These are phyloP conservation scores for Pyrenochaeta sp. DNA, from an alignment of 2,329 filamentous ascomycete species.

Conservation along the genomic window DNA sequence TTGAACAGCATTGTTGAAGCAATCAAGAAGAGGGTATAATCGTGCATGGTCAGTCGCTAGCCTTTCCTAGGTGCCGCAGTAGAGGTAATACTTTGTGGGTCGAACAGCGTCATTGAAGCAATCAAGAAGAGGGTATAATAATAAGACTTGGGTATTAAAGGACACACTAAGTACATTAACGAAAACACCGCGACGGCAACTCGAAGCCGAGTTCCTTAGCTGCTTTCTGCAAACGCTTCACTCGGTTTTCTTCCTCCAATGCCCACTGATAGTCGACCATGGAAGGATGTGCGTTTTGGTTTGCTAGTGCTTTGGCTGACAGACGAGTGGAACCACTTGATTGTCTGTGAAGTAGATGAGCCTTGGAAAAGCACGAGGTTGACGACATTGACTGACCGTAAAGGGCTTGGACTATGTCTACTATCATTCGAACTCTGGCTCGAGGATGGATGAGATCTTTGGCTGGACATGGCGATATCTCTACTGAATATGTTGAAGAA, in stretches of 20 bases:
- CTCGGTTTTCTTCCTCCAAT: constrained; percentile 5
- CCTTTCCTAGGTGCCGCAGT: constrained; percentile 59
- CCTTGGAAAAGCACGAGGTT: neutral
- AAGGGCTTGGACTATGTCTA: too few relatives aligned
- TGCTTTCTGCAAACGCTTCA: constrained; percentile 10
- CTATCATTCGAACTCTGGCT: too few relatives aligned
- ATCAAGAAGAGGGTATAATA: constrained; percentile 39
- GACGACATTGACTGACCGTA: too few relatives aligned
- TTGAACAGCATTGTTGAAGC: constrained; percentile 54
- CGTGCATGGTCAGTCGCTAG: constrained; percentile 84
- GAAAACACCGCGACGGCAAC: constrained; percentile 9
- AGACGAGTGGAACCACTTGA: neutral
- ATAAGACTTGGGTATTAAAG: constrained; percentile 4
- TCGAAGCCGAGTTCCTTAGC: constrained; percentile 15
- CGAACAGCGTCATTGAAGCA: constrained; percentile 54
- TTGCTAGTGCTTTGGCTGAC: constrained; percentile 4
- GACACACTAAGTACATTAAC: neutral
- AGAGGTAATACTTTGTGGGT: constrained; percentile 56
- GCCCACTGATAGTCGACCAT: constrained; percentile 4
- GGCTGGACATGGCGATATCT: too few relatives aligned
- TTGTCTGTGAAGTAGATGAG: neutral
- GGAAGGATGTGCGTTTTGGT: constrained; percentile 7
- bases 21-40: constrained; percentile 67
- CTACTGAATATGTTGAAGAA: too few relatives aligned
- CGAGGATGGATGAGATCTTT: too few relatives aligned